Conservation (phyloP, 352 stramenopile genomes). For the Phytopythium boreale region DNA sequence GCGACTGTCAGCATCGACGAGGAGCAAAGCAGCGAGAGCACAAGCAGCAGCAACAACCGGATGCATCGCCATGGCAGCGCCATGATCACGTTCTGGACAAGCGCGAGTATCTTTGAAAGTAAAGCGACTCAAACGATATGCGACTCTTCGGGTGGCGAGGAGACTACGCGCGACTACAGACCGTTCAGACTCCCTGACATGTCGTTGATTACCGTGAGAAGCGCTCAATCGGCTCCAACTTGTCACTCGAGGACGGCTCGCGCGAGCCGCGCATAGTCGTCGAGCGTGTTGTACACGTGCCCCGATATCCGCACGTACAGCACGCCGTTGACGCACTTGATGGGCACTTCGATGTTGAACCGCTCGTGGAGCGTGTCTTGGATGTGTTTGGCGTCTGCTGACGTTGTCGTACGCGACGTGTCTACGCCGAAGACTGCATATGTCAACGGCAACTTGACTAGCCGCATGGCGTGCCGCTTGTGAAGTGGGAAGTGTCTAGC, state of each 20-base stretch:
- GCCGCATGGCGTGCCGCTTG: constrained; percentile 74
- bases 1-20: neutral
- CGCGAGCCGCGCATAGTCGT: constrained; percentile 80
- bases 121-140: neutral
- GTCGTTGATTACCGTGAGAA: too few relatives aligned
- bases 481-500: constrained; percentile 37
- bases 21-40: neutral
- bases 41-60: neutral
- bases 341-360: constrained; percentile 88
- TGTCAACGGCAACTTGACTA: constrained; percentile 60
- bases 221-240: too few relatives aligned
- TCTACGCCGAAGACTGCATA: constrained; percentile 44
- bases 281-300: constrained; percentile 90
- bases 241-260: constrained; percentile 12
- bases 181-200: too few relatives aligned
- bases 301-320: constrained; percentile 90
- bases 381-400: constrained; percentile 86
- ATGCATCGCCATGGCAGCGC: neutral
- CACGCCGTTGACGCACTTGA: constrained; percentile 88
- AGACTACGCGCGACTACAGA: too few relatives aligned
- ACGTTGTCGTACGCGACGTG: constrained; percentile 39
- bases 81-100: neutral
- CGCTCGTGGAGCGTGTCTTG: constrained; percentile 86
- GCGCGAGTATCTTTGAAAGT: neutral
- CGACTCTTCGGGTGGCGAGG: neutral